Evolutionary conservation across 768 basidiomycete species (phyloP).

Genomic region (Lentinula aciculospora): DNA sequence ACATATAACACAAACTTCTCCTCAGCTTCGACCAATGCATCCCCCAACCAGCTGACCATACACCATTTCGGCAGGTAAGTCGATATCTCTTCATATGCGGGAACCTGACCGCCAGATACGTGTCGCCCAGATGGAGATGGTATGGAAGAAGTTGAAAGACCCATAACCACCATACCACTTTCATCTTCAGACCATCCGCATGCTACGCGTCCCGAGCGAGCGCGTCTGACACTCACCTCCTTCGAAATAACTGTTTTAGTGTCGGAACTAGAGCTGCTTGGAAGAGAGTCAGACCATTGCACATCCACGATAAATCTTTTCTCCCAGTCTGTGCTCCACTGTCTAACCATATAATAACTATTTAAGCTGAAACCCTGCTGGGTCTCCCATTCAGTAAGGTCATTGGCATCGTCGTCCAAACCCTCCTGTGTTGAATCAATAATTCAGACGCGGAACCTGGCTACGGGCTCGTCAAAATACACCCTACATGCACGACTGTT

Average conservation of each 20-base stretch:
- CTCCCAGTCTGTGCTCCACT: constrained; percentile 64
- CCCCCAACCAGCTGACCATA: constrained; percentile 46
- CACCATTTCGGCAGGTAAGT: constrained; percentile 65
- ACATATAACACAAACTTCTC: constrained; percentile 20
- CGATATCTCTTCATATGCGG: constrained; percentile 64
- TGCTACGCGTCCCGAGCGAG: constrained; percentile 38
- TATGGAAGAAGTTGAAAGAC: not conserved
- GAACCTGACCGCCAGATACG: constrained; percentile 42
- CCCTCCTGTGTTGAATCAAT: not conserved
- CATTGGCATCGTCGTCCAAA: too few relatives aligned
- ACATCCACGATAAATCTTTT: constrained; percentile 48
- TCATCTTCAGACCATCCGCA: constrained; percentile 68
- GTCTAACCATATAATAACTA: constrained; percentile 26
- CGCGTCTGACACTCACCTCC: too few relatives aligned
- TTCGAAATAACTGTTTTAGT: too few relatives aligned
- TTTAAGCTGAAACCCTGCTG: constrained; percentile 6
- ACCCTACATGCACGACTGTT: constrained; percentile 65
- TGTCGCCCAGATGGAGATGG: constrained; percentile 12
- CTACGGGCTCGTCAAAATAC: constrained; percentile 47
- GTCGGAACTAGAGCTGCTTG: too few relatives aligned
- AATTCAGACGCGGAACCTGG: constrained; percentile 29
- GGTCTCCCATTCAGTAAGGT: constrained; percentile 13
- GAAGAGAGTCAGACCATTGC: constrained; percentile 30
- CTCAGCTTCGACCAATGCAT: constrained; percentile 55
- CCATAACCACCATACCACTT: constrained; percentile 45